Evolutionary conservation across 768 basidiomycete genomes (phyloP).

Genomic region (Dentipellis fragilis): DNA sequence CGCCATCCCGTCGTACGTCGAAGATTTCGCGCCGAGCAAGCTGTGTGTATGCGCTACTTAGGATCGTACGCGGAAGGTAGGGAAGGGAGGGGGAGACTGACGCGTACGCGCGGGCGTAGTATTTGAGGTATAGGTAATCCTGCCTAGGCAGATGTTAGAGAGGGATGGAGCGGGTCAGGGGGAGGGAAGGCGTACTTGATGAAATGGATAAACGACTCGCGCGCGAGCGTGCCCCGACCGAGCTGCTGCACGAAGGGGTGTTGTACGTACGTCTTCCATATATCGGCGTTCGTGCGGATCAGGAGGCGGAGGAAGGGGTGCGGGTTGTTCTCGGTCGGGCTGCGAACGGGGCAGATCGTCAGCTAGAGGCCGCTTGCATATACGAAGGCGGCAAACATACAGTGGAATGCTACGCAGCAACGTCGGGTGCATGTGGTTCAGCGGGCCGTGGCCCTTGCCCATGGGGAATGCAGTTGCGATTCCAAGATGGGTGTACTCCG

Average conservation of each 20-base stretch:
- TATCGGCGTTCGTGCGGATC: constrained; percentile 40
- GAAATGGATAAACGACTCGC: constrained; percentile 69
- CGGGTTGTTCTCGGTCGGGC: constrained; percentile 48
- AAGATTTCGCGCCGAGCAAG: constrained; percentile 70
- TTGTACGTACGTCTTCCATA: constrained; percentile 70
- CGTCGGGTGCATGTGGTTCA: constrained; percentile 75
- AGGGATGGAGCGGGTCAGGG: not conserved
- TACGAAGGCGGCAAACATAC: constrained; percentile 30
- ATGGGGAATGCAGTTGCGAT: constrained; percentile 61
- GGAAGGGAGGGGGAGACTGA: constrained; percentile 20
- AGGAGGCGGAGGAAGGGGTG: constrained; percentile 62
- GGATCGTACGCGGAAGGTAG: not conserved
- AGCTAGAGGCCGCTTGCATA: not conserved
- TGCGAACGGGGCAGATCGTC: not conserved
- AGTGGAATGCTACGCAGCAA: constrained; percentile 36
- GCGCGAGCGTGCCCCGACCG: constrained; percentile 59
- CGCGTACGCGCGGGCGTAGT: constrained; percentile 80
- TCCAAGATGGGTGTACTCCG: constrained; percentile 62
- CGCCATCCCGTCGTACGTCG: constrained; percentile 49
- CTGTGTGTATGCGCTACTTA: constrained; percentile 22
- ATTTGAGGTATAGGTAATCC: constrained; percentile 73
- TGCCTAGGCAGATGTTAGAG: constrained; percentile 35
- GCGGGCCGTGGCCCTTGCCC: constrained; percentile 71
- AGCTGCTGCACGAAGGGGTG: constrained; percentile 79
- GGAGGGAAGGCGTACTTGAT: constrained; percentile 47